Base-by-base conservation (phyloP, 305 asterid species). In the Euphrasia arctica region DNA sequence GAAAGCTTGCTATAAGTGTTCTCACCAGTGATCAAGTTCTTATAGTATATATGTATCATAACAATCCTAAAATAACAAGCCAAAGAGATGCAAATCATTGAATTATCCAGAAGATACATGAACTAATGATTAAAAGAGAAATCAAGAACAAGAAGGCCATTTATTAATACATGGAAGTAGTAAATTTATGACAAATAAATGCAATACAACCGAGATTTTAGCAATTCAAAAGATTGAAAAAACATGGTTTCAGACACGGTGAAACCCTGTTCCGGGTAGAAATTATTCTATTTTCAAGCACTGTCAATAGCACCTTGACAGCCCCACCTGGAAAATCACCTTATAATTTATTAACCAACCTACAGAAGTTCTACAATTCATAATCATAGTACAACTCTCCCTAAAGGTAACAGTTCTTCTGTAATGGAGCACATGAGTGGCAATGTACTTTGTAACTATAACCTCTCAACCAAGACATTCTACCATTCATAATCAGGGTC, bases 1-100 rank as follows among this genome's bases (percentile, higher is more conserved):
- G 95, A 82, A 75, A 94, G 95, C 82, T 88, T 94, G 84, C 99
- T 94, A 71, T 86, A 84, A 68, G 74, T 71, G 54, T 79, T 86
- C 82, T 94, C 99, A 69, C 91, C 96, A 58, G 96, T 94, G 84
- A 91, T 82, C 86, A 75, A 64, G 82, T 94, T 94, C 81, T 76
- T 79, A 77, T 86, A 86, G 79, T 86, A 87, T 77, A 87, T 81
- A 58, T 94, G 98, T 76, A 87, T 72, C 70, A 81, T 82, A 81
- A 94, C 83, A 70, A 94, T 74, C 95, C 99, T 94, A 83, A 75
- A 75, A 78, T 18, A 61, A 63, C 57, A 65, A 72, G 58, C 55
- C 36, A 68, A 47, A 70, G 71, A 49, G 10, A 72, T 71, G 48
- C 50, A 72, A 70, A 27, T 15, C 49, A 42, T 28, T 48, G n/a